Evolutionary conservation across 495 filamentous ascomycete species (phyloP), one percentile per base, ranked within the genome.

Genomic region (Neurospora sp.): DNA sequence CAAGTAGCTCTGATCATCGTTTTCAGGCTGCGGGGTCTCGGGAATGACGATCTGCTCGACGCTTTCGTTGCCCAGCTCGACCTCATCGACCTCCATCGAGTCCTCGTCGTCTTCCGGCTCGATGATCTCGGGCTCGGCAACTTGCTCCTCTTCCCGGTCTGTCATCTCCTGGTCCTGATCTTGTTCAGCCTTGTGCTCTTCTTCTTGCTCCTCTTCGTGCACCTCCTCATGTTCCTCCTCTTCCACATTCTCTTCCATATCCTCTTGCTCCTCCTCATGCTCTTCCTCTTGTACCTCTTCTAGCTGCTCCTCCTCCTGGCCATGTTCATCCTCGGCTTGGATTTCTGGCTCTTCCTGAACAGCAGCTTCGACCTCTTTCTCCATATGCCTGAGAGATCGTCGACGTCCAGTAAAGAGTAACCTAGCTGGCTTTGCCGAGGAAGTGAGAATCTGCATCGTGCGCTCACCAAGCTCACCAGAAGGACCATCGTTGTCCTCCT

Each of bases 21-120:
- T 65, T n/a, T 27, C 70, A 14, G 41, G 38, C 39, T 70, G 48
- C 37, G 61, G 20, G 16, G 38, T 42, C 39, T 70, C 61, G 61
- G 61, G 70, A 61, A 69, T 61, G 22, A 68, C 42, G 59, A 61
- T 39, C 5, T 72, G 48, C 12, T 48, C 70, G 27, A n/a, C 16
- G 20, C 48, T 31, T 16, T 72, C 71, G 69, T 78, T 70, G 76
- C 72, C 69, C 73, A 72, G 37, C 70, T 78, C 73, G 73, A 70
- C 37, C 48, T 79, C 9, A 53, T 72, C 20, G n/a, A 75, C 72
- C 69, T 75, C 70, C 65, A 71, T 70, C 38, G 37, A 38, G 14
- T 73, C 53, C 27, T 65, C 53, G 0, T 65, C 53, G 27, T 5
- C 12, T 35, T 35, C 27, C 3, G 27, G 53, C 5, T 65, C 53